phyloP scores from a whole-genome alignment of 2,329 filamentous ascomycete genomes.

The Penicillium sp. region DNA sequence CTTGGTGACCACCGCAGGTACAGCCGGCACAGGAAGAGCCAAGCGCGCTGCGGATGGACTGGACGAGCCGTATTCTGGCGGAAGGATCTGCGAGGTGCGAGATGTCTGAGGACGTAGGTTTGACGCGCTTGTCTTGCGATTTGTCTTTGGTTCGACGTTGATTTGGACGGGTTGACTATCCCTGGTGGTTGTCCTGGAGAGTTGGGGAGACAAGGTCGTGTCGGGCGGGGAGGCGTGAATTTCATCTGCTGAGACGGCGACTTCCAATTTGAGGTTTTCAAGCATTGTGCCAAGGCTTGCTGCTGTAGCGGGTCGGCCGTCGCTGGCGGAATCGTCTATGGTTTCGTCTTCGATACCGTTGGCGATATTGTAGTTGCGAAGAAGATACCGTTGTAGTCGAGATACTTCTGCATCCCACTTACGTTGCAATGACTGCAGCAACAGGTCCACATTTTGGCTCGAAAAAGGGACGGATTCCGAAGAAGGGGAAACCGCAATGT shows the following conservation, averaged over 20 bases:
- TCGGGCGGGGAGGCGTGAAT: conserved; percentile 27
- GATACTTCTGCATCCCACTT: conserved; percentile 52
- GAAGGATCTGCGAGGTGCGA: conserved; percentile 26
- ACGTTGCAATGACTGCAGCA: conserved; percentile 47
- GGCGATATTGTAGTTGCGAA: conserved; percentile 50
- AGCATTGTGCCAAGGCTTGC: conserved; percentile 45
- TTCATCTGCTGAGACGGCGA: conserved; percentile 37
- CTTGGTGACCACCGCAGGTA: conserved; percentile 33
- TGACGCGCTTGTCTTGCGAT: conserved; percentile 26
- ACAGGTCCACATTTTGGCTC: conserved; percentile 46
- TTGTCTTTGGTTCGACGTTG: conserved; percentile 15
- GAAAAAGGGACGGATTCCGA: conserved; percentile 32
- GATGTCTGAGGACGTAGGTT: conserved; percentile 34
- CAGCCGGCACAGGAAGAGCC: conserved; percentile 38
- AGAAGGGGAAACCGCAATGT: conserved; percentile 25
- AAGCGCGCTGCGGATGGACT: conserved; percentile 30
- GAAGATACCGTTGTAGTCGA: conserved; percentile 49
- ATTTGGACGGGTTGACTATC: conserved; percentile 21
- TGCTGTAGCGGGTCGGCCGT: conserved; percentile 44
- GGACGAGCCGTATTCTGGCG: conserved; percentile 31
- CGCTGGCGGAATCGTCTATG: conserved; percentile 39
- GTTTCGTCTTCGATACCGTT: conserved; percentile 38
- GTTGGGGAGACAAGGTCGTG: conserved; percentile 15
- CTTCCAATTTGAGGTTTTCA: conserved; percentile 43
- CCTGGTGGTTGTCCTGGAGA: conserved; percentile 18